Evolutionary conservation across 2,329 filamentous ascomycete species (phyloP), one percentile per base, ranked within the genome.

Genomic region (Claviceps quebecensis): DNA sequence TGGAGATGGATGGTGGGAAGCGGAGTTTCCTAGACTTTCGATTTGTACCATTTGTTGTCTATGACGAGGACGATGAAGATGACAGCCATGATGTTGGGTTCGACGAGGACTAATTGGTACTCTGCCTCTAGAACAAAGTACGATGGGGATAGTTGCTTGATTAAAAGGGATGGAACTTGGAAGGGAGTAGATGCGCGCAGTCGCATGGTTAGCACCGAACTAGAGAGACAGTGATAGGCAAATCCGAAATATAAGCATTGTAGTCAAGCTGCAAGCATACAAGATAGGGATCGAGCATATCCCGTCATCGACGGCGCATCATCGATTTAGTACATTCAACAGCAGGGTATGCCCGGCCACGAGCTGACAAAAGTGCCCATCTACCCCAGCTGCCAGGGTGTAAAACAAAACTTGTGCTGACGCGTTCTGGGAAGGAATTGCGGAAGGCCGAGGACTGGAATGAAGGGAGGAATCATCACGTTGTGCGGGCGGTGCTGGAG

Each of bases 11-110:
- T 55, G 77, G 78, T 6, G 76, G 78, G 5, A 73, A 74, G 23
- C 72, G 81, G 40, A 86, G 81, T 59, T 94, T 91, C 67, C 74
- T 93, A 23, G 86, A 93, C 65, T 94, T 91, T 65, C 75, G 85
- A 19, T 87, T 93, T 62, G 83, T 94, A 52, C 87, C 87, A 16
- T 83, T 81, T 51, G 73, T 76, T 16, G 76, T 78, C 22, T 77
- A 85, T 43, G 81, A 81, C 29, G 73, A 73, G 5, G 56, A 54
- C 4, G 51, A 41, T 17, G 48, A 52, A 11, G 51, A 47, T 2
- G 51, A 38, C 23, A 34, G 46, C 7, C 22, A 38, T 29, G 8
- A 37, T 22, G 34, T 41, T 29, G 48, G 9, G n/a, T 53, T 49
- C 34, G 54, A 52, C 3, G 44, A 54, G n/a, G 50, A 54, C 34